Evolutionary conservation across 257 asterid genomes (phyloP), one percentile per base, ranked within the genome.

Genomic region (Nemophila menziesii): DNA sequence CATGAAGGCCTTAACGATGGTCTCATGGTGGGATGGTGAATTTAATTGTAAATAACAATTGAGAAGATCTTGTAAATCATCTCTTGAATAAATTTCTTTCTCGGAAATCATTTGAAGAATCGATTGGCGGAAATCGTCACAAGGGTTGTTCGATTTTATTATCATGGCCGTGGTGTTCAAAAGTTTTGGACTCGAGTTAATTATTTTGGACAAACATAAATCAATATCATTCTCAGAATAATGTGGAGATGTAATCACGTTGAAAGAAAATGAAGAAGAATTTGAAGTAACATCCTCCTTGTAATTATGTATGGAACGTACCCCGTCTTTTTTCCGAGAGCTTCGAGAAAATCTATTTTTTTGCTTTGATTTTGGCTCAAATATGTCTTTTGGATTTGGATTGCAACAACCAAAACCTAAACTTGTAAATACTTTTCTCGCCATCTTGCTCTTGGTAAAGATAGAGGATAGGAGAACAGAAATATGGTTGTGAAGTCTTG

Each of bases 71-170:
- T 71, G 68, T 5, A 84, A 71, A 44, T 73, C 93, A 36, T 63
- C 43, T 6, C 47, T 34, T 0, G 81, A 49, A 36, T 71, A 54
- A 5, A 84, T 74, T 49, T 72, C 78, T 16, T 58, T 70, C 73
- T 73, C 92, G 14, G 63, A 12, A 5, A 85, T 80, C 95, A 85
- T 81, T 11, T 73, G 93, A 16, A 80, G 54, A 87, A 85, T 80
- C 8, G 95, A 85, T 18, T 64, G 61, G 8, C 82, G 72, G 56
- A 85, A 85, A 71, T 85, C 95, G 2, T 17, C 45, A 36, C 71
- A 78, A 16, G 93, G 93, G 56, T 85, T 74, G 11, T 69, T 64
- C 13, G 95, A 77, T 17, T 80, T 74, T 44, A 74, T 80, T 5
- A 77, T 71, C 5, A 84, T 58, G 16, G 93, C 95, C 14, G 70